Conservation (phyloP, 805 yeast species). For the Ogataea naganishii region DNA sequence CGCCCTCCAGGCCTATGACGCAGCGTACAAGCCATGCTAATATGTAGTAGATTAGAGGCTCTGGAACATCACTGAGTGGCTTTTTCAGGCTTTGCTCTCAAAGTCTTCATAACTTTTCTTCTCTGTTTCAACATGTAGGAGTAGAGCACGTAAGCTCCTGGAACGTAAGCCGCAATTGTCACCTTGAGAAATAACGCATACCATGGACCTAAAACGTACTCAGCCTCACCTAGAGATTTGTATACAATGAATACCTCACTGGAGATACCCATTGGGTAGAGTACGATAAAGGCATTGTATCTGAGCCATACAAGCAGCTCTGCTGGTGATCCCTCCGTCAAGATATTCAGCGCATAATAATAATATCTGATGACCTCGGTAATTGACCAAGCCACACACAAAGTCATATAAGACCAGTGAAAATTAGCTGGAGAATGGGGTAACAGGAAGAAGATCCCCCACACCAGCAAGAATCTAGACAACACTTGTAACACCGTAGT, state of each 20-base stretch:
- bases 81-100: slow-evolving; percentile 11
- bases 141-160: slow-evolving; percentile 80
- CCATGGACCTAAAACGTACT: slow-evolving; percentile 34
- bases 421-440: slow-evolving; percentile 62
- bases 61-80: too few relatives aligned
- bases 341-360: slow-evolving; percentile 68
- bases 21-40: too few relatives aligned
- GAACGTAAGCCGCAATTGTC: slow-evolving; percentile 62
- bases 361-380: slow-evolving; percentile 90
- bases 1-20: too few relatives aligned
- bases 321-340: slow-evolving; percentile 45
- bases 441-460: slow-evolving; percentile 71
- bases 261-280: slow-evolving; percentile 91
- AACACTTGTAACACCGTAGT: slow-evolving; percentile 86
- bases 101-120: slow-evolving; percentile 54
- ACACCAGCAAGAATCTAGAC: slow-evolving; percentile 72
- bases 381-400: slow-evolving; percentile 81
- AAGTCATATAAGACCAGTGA: slow-evolving; percentile 54
- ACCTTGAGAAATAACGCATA: slow-evolving; percentile 48
- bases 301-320: slow-evolving; percentile 57
- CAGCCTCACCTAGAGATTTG: slow-evolving; percentile 67
- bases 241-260: slow-evolving; percentile 69
- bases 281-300: slow-evolving; percentile 71
- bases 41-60: too few relatives aligned
- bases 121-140: slow-evolving; percentile 88